A percentile compares a stretch with the other conserved stretches of the same genome.
Conservation (phyloP, 2,329 filamentous ascomycete genomes). For the Pyricularia sp. region DNA sequence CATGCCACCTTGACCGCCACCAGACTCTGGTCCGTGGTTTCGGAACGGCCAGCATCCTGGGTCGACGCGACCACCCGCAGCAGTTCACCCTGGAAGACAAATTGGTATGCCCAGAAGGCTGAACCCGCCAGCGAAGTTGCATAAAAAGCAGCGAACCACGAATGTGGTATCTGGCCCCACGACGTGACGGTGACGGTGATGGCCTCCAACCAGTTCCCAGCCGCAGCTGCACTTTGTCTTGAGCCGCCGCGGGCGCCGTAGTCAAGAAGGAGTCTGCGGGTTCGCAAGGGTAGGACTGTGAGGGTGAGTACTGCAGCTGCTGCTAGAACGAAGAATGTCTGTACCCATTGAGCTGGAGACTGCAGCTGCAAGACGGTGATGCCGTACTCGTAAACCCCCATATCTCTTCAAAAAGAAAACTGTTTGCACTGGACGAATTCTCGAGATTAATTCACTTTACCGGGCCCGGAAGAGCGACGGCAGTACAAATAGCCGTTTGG, state of each 20-base stretch:
- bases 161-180: constrained; percentile 13
- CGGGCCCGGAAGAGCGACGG: neutral
- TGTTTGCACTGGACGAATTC: neutral
- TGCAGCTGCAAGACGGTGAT: neutral
- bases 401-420: neutral
- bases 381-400: neutral
- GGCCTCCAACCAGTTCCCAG: constrained; percentile 10
- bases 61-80: constrained; percentile 31
- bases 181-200: constrained; percentile 22
- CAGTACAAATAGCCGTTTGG: neutral
- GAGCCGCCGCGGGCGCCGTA: constrained; percentile 33
- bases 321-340: constrained; percentile 32
- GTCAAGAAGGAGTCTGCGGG: constrained; percentile 30
- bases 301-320: constrained; percentile 27
- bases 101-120: constrained; percentile 59
- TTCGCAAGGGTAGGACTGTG: constrained; percentile 28
- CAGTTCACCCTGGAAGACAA: constrained; percentile 37
- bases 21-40: constrained; percentile 32
- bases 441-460: neutral
- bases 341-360: constrained; percentile 23
- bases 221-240: constrained; percentile 1
- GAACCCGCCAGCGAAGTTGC: constrained; percentile 55
- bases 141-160: constrained; percentile 71
- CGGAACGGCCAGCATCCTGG: constrained; percentile 19
- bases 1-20: constrained; percentile 54